Conservation (phyloP, 192 early-diverging fungal genomes). For the Coemansia reversa region DNA sequence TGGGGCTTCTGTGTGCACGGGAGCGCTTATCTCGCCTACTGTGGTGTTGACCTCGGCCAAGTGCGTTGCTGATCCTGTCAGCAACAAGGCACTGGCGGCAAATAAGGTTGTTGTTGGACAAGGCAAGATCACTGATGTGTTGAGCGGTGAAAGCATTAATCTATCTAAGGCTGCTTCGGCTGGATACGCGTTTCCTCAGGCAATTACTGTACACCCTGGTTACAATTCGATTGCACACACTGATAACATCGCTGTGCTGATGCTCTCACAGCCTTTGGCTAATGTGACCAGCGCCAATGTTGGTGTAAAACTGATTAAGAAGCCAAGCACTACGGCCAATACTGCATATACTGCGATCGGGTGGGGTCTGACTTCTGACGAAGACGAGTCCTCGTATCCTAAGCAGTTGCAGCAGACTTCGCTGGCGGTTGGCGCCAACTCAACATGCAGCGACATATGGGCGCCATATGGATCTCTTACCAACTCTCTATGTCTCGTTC, state of each 20-base stretch:
- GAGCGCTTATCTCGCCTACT: conserved; percentile 41
- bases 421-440: conserved; percentile 37
- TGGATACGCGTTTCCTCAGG: conserved; percentile 28
- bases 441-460: conserved; percentile 42
- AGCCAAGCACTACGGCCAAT: conserved; percentile 16
- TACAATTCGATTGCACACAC: conserved; percentile 48
- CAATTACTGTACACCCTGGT: conserved; percentile 39
- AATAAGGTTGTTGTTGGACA: conserved; percentile 36
- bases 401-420: conserved; percentile 20
- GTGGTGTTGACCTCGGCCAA: conserved; percentile 33
- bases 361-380: conserved; percentile 14
- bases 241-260: conserved; percentile 47
- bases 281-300: conserved; percentile 8
- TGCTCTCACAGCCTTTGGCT: conserved; percentile 32
- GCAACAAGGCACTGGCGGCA: conserved; percentile 42
- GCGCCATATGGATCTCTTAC: conserved; percentile 43
- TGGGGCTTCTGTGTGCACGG: conserved; percentile 28
- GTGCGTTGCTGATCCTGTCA: conserved; percentile 46
- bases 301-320: conserved; percentile 33
- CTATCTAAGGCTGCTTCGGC: conserved; percentile 11
- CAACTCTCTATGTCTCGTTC: conserved; percentile 48
- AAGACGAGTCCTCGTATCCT: conserved; percentile 3
- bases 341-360: conserved; percentile 36
- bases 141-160: conserved; percentile 16
- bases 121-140: conserved; percentile 11